These are phyloP conservation scores for Arbutus unedo DNA, from an alignment of 148 eudicot genomes.

Conservation along the genomic window DNA sequence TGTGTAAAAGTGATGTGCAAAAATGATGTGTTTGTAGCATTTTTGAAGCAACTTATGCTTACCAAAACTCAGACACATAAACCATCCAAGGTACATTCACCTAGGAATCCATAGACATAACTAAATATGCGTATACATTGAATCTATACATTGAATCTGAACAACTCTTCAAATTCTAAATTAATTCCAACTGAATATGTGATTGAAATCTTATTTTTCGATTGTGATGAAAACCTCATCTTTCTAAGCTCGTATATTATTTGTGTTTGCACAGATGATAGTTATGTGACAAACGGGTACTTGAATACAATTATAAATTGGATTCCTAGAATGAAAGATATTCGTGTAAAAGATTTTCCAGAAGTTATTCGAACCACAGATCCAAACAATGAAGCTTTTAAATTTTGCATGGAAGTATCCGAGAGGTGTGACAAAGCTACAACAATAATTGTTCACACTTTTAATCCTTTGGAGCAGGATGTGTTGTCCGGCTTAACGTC, in stretches of 20 bases:
- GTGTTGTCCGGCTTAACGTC: not conserved
- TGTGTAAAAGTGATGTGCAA: too few relatives aligned
- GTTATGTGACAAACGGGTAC: not conserved
- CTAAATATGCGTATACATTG: too few relatives aligned
- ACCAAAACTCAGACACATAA: too few relatives aligned
- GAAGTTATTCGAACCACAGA: not conserved
- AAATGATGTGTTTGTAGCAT: too few relatives aligned
- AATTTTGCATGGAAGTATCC: constrained; percentile 9
- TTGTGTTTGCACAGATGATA: constrained; percentile 7
- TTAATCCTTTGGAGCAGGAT: constrained; percentile 15
- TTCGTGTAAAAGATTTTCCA: constrained; percentile 10
- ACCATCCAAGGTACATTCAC: too few relatives aligned
- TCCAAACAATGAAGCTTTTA: not conserved
- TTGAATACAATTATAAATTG: not conserved
- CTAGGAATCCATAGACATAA: too few relatives aligned
- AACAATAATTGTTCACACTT: constrained; percentile 7
- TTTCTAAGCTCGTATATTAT: not conserved
- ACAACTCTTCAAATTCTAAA: too few relatives aligned
- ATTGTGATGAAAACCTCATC: not conserved
- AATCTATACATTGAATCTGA: too few relatives aligned
- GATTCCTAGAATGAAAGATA: not conserved
- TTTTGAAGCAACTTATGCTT: too few relatives aligned
- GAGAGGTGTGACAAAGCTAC: constrained; percentile 12
- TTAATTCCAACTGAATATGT: too few relatives aligned
- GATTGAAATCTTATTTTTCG: not conserved